These are phyloP conservation scores for Gamarada debralockiae DNA, from an alignment of 495 filamentous ascomycete genomes.

Conservation along the genomic window DNA sequence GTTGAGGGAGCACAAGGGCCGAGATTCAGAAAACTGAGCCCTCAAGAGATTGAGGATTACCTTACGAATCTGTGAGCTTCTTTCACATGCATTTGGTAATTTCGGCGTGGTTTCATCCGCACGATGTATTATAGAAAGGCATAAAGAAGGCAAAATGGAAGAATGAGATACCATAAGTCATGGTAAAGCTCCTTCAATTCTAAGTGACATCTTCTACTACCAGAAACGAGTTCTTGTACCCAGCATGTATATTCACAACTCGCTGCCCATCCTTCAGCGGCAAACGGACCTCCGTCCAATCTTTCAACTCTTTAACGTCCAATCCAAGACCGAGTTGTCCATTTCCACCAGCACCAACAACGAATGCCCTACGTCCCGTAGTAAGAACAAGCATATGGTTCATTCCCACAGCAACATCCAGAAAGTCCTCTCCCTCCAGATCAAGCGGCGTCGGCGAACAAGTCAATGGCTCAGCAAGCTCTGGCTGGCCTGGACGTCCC, in stretches of 20 bases:
- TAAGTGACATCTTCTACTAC: conserved; percentile 28
- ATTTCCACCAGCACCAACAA: conserved; percentile 48
- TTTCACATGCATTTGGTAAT: conserved; percentile 21
- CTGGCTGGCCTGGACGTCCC: conserved; percentile 38
- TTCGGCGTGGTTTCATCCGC: conserved; percentile 6
- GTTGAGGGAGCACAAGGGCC: conserved; percentile 87
- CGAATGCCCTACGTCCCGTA: conserved; percentile 44
- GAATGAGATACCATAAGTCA: conserved; percentile 19
- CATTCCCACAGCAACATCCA: conserved; percentile 55
- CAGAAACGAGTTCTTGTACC: conserved; percentile 40
- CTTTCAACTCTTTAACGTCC: conserved; percentile 5
- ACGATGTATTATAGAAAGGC: conserved; percentile 25
- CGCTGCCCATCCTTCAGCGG: conserved; percentile 20
- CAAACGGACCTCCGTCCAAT: conserved; percentile 31
- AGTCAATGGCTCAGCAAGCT: conserved; percentile 23
- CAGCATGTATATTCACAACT: conserved; percentile 40
- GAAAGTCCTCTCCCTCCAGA: conserved; percentile 39
- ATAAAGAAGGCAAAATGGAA: conserved; percentile 19
- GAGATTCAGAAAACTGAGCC: conserved; percentile 91
- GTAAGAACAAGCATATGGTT: conserved; percentile 55
- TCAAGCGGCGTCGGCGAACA: conserved; percentile 35
- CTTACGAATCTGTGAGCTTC: conserved; percentile 80
- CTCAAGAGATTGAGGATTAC: conserved; percentile 98
- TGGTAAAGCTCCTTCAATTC: not conserved
- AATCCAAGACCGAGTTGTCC: conserved; percentile 54